Evolutionary conservation across 1,139 yeast species (phyloP).

Genomic region (Blastobotrys persicus): DNA sequence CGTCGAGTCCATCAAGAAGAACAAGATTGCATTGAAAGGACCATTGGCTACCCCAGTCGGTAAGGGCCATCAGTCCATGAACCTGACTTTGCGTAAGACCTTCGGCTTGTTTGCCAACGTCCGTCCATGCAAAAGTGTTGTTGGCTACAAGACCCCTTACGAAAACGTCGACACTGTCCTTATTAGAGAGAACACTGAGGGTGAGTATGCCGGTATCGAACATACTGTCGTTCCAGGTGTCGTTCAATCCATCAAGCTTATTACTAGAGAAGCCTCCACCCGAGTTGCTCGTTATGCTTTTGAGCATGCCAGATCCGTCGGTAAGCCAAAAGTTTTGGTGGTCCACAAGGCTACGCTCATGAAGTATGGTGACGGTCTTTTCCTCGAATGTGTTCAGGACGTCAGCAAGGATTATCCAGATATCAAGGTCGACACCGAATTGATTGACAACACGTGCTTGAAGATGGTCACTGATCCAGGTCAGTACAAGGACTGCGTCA

Average conservation of each 20-base stretch:
- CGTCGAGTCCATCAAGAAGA: conserved; percentile 85
- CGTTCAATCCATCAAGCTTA: conserved; percentile 94
- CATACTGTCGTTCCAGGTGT: conserved; percentile 98
- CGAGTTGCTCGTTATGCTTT: conserved; percentile 95
- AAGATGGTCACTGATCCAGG: conserved; percentile 86
- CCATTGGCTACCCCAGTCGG: conserved; percentile 98
- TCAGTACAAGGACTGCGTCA: conserved; percentile 78
- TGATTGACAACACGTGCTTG: conserved; percentile 93
- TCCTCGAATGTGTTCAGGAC: conserved; percentile 87
- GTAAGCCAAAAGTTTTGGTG: conserved; percentile 85
- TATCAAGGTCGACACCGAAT: conserved; percentile 74
- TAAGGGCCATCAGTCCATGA: conserved; percentile 96
- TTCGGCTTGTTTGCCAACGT: conserved; percentile 95
- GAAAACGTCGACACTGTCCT: conserved; percentile 91
- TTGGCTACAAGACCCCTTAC: conserved; percentile 93
- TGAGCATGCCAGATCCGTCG: conserved; percentile 88
- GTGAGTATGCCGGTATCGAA: conserved; percentile 98
- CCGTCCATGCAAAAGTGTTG: conserved; percentile 92
- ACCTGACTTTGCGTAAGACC: conserved; percentile 95
- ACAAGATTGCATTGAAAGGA: conserved; percentile 94
- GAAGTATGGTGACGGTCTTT: conserved; percentile 97
- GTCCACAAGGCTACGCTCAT: conserved; percentile 98
- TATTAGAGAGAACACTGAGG: conserved; percentile 98
- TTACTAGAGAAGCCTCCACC: conserved; percentile 94
- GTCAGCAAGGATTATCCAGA: conserved; percentile 91